Base-by-base conservation (phyloP, 768 basidiomycete species). In the Podaxis sp. region DNA sequence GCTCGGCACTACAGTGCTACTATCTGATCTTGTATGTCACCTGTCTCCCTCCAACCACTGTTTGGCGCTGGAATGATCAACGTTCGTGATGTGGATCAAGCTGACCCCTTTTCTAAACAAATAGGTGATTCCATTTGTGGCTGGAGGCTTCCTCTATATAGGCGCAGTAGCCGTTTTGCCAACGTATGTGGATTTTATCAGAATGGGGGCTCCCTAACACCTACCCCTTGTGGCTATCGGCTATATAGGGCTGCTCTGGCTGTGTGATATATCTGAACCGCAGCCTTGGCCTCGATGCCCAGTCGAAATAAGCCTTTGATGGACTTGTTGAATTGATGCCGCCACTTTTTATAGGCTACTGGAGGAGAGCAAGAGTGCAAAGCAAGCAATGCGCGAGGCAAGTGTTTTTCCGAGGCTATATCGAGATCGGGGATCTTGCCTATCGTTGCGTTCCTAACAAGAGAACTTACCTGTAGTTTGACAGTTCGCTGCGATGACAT, bases 121-220 rank as follows among this genome's bases (percentile, higher is more conserved):
- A n/a, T 46, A 93, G 91, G 91, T 94, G 51, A 93, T 94, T 65
- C 91, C 92, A 15, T 93, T 92, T 71, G 92, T 93, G 50, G 92
- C 93, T 37, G 93, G 93, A 66, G 93, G 93, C 17, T 97, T 96
- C 78, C 77, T 96, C 69, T 96, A 95, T 75, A 95, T 96, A 70
- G 94, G 93, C 27, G 91, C 92, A 33, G 94, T 96, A 61, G 93
- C 93, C 53, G 93, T 95, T 64, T 77, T 95, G 63, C 94, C 94
- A 68, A 92, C 90, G 91, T 93, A 82, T 70, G 90, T 82, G 19
- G 63, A 63, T 65, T 60, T 54, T 49, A 64, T 58, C 46, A 15
- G 25, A 13, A 33, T 33, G 29, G 29, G 13, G 36, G 12, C 12
- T 38, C n/a, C 22, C 1, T 50, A 13, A 24, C 41, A 15, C 37